A percentile compares a stretch with the other conserved stretches of the same genome.
phyloP scores from a whole-genome alignment of 139 green algal genomes.

The Chlorella ohadii region DNA sequence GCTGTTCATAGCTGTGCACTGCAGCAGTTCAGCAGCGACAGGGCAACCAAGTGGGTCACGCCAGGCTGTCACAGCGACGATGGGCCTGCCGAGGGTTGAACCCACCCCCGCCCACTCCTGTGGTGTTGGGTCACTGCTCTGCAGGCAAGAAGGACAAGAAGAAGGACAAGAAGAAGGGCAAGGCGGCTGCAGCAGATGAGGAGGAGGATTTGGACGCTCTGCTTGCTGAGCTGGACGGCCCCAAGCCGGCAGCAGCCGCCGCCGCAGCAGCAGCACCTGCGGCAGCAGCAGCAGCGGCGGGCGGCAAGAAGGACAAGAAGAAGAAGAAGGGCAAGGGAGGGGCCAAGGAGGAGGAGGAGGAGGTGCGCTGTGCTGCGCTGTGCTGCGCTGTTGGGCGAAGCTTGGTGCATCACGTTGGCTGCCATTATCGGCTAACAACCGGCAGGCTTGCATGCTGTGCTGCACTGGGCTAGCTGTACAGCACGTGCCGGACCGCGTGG shows the following conservation, averaged over 20 bases:
- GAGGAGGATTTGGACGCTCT: constrained; percentile 75
- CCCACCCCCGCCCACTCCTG: too few relatives aligned
- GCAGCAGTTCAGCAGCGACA: too few relatives aligned
- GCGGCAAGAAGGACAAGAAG: constrained; percentile 61
- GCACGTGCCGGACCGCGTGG: too few relatives aligned
- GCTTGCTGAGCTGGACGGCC: constrained; percentile 76
- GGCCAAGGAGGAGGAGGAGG: constrained; percentile 40
- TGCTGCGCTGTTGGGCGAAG: not conserved
- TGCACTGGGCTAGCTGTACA: not conserved
- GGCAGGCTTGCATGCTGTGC: not conserved
- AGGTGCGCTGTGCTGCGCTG: not conserved
- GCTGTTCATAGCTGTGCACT: too few relatives aligned
- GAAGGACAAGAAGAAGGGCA: constrained; percentile 58
- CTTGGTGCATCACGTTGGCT: too few relatives aligned
- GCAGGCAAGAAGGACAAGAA: constrained; percentile 56
- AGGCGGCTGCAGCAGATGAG: constrained; percentile 51
- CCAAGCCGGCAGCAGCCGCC: constrained; percentile 30
- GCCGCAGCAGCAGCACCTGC: not conserved
- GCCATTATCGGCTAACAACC: too few relatives aligned
- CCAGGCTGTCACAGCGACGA: too few relatives aligned
- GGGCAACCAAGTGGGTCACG: too few relatives aligned
- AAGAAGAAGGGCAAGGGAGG: constrained; percentile 65
- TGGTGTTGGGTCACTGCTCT: too few relatives aligned
- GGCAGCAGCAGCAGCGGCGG: not conserved
- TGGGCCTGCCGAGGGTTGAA: too few relatives aligned